Percentiles rank a stretch among this genome's conserved stretches.
Conservation (phyloP, 1,284 basidiomycete species). For the Puccinia triticina region DNA sequence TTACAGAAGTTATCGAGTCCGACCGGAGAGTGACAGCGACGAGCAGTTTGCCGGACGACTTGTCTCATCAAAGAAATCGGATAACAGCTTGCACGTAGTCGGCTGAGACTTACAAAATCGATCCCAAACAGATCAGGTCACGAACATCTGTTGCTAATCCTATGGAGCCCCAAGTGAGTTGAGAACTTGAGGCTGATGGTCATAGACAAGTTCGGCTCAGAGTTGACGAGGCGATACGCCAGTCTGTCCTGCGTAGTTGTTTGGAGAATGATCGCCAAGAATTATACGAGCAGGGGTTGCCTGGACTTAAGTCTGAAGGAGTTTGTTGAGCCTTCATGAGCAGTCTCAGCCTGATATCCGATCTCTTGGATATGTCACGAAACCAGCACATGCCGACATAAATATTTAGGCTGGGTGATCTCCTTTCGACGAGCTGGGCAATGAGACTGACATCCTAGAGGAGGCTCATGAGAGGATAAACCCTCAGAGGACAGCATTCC, state of each 20-base stretch:
- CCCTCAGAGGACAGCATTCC: no score
- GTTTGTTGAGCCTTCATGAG: neutral
- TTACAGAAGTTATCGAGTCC: neutral
- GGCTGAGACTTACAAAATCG: neutral
- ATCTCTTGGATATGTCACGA: neutral
- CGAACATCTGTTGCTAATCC: neutral
- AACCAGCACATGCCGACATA: neutral
- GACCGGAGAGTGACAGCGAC: conserved; percentile 1
- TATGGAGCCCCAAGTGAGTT: no score
- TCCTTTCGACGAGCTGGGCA: neutral
- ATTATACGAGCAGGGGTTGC: neutral
- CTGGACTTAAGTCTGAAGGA: neutral
- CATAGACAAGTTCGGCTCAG: neutral
- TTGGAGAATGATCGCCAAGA: conserved; percentile 10
- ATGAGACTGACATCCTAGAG: no score
- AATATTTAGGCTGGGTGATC: neutral
- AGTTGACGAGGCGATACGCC: neutral
- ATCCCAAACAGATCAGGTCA: neutral
- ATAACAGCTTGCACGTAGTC: neutral
- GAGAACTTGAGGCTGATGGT: neutral
- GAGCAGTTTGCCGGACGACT: neutral
- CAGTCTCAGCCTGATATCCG: no score
- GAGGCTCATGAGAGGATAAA: neutral
- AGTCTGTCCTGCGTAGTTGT: neutral
- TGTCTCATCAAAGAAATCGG: neutral